Conservation (phyloP, 805 yeast genomes). For the Saccharomycopsis sp. region DNA sequence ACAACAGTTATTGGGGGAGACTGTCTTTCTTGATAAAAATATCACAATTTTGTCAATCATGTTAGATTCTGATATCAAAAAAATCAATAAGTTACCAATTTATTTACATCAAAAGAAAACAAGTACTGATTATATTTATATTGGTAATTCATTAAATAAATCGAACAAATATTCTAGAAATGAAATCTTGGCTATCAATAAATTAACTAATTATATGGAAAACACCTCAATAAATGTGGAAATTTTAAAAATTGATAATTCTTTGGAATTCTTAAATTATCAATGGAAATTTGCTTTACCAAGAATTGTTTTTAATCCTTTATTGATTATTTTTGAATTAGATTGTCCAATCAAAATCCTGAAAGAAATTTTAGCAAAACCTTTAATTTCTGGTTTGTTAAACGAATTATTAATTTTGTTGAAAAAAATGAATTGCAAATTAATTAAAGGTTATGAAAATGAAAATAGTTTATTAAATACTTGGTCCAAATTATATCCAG, state of each 20-base stretch:
- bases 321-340: constrained; percentile 63
- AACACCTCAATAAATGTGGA: constrained; percentile 30
- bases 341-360: constrained; percentile 49
- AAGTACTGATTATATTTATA: constrained; percentile 30
- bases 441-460: constrained; percentile 59
- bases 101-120: constrained; percentile 29
- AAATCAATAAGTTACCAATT: constrained; percentile 23
- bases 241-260: constrained; percentile 36
- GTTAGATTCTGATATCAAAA: constrained; percentile 47
- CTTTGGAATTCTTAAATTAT: constrained; percentile 52
- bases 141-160: constrained; percentile 31
- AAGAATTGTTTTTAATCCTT: constrained; percentile 65
- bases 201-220: constrained; percentile 29
- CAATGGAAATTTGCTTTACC: constrained; percentile 86
- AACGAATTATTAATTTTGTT: constrained; percentile 64
- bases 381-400: constrained; percentile 70
- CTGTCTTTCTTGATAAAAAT: constrained; percentile 26
- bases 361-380: constrained; percentile 71
- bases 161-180: constrained; percentile 33
- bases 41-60: constrained; percentile 50
- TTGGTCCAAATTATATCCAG: constrained; percentile 39
- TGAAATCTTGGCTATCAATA: constrained; percentile 25
- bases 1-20: constrained; percentile 27
- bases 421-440: constrained; percentile 66
- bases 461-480: constrained; percentile 47